Evolutionary conservation across 495 filamentous ascomycete genomes (phyloP).

Genomic region (Neurospora cerealis): DNA sequence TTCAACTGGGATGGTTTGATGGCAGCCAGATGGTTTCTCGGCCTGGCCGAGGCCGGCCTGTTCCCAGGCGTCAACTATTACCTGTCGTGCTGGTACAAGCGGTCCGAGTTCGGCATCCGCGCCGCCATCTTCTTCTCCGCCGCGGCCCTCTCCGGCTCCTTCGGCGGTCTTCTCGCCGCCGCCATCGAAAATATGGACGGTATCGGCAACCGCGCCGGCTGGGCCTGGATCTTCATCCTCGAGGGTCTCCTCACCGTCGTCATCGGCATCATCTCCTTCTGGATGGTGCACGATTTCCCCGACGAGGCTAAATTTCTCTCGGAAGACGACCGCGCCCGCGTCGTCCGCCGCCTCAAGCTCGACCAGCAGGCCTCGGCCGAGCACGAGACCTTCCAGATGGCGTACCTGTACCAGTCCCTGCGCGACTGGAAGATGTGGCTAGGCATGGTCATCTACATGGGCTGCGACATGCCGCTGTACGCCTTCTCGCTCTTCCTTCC

Average conservation of each 20-base stretch:
- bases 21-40: conserved; percentile 78
- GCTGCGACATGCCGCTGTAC: conserved; percentile 65
- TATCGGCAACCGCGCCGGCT: conserved; percentile 53
- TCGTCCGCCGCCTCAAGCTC: conserved; percentile 57
- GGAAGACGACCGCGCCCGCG: conserved; percentile 59
- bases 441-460: conserved; percentile 73
- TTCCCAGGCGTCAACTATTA: conserved; percentile 86
- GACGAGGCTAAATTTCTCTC: conserved; percentile 72
- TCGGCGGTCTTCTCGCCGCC: conserved; percentile 73
- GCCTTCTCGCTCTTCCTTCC: conserved; percentile 88
- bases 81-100: conserved; percentile 79
- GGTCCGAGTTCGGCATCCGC: conserved; percentile 63
- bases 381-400: conserved; percentile 69
- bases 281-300: conserved; percentile 86
- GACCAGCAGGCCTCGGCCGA: conserved; percentile 73
- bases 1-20: conserved; percentile 70
- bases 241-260: conserved; percentile 70
- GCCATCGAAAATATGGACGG: conserved; percentile 70
- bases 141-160: conserved; percentile 74
- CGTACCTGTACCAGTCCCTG: conserved; percentile 64
- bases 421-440: conserved; percentile 85
- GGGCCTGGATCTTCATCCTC: conserved; percentile 80
- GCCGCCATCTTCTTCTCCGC: conserved; percentile 85
- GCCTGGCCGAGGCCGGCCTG: conserved; percentile 72
- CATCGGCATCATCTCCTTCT: conserved; percentile 65